Base-by-base conservation (phyloP, 78 protist species). In the Dictyostelium intermedium region DNA sequence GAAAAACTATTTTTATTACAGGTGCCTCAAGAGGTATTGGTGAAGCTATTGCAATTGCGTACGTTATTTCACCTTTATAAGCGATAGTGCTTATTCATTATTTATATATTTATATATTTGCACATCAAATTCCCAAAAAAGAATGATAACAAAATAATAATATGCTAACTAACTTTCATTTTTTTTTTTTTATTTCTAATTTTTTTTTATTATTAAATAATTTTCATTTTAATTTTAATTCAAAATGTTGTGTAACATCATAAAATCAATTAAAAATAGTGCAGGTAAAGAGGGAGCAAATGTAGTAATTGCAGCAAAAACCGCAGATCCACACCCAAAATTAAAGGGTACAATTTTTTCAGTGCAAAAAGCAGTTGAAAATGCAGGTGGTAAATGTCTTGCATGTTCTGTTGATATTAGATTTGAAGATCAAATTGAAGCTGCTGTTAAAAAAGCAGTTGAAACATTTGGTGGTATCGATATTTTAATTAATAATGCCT, bases 401-500 rank as follows among this genome's bases (percentile, higher is more conserved):
- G 93, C 97, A 34, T 84, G 84, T 14, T 50, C 69, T 1, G 72
- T 78, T 35, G 98, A 97, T 82, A 91, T 97, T 30, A 82, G 98
- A 77, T 32, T 39, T 69, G 97, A 97, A 53, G 84, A 89, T 32
- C 93, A 89, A 37, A 91, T 97, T 39, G 89, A 87, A 53, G 82
- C 2, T n/a, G 97, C 98, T n/a, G 97, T 97, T 50, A 60, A 85
- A 34, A 34, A 43, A 25, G 97, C 97, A 23, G 98, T 95, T 32
- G 80, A 84, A 30, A 61, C 60, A 70, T 97, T 96, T 70, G 98
- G 98, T 43, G 98, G 98, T 72, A 95, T 97, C 18, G 98, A 97
- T 91, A 92, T 96, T n/a, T 73, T 96, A 27, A 89, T 97, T 61
- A 97, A 97, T 95, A 97, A 97, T 37, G 98, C 98, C 1, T 77